These are phyloP conservation scores for Moesziomyces sp. DNA, from an alignment of 1,284 basidiomycete genomes.

Conservation along the genomic window DNA sequence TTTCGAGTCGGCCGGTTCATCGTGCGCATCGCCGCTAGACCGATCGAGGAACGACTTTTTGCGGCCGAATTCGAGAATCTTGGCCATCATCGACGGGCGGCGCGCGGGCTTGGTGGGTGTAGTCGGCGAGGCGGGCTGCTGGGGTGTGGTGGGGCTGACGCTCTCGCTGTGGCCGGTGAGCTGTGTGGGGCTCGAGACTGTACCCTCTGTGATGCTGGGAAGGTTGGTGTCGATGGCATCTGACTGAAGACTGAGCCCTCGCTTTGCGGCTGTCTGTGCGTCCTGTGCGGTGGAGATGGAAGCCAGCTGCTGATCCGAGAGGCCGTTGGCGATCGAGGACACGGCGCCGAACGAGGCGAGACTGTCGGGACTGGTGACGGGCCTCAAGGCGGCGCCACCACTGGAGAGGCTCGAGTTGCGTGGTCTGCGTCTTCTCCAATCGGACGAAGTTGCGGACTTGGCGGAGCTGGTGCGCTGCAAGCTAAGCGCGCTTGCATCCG, in stretches of 20 bases:
- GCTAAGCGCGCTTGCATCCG: conserved; percentile 6
- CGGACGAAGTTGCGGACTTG: conserved; percentile 25
- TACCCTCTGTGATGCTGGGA: conserved; percentile 29
- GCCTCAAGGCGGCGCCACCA: conserved; percentile 15
- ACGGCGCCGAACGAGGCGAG: conserved; percentile 24
- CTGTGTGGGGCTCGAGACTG: conserved; percentile 11
- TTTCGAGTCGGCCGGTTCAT: conserved; percentile 5
- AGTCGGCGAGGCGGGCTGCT: conserved; percentile 16
- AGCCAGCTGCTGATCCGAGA: conserved; percentile 17
- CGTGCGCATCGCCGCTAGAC: conserved; percentile 9
- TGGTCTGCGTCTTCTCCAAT: conserved; percentile 26
- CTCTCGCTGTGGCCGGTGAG: too few species aligned
- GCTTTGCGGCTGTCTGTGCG: neutral
- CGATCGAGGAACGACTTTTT: conserved; percentile 44
- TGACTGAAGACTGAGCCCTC: conserved; percentile 3
- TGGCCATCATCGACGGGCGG: conserved; percentile 48
- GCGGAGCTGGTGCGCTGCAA: conserved; percentile 29
- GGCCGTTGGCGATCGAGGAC: conserved; percentile 12
- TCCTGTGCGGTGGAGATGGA: neutral
- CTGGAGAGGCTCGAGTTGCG: conserved; percentile 27
- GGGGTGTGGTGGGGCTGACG: too few species aligned
- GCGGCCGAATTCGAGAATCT: conserved; percentile 40
- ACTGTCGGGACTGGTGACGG: conserved; percentile 28
- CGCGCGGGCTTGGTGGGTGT: conserved; percentile 12
- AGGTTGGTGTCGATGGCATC: conserved; percentile 21